Evolutionary conservation across 352 stramenopile species (phyloP).

Genomic region (Elongisporangium senticosum): DNA sequence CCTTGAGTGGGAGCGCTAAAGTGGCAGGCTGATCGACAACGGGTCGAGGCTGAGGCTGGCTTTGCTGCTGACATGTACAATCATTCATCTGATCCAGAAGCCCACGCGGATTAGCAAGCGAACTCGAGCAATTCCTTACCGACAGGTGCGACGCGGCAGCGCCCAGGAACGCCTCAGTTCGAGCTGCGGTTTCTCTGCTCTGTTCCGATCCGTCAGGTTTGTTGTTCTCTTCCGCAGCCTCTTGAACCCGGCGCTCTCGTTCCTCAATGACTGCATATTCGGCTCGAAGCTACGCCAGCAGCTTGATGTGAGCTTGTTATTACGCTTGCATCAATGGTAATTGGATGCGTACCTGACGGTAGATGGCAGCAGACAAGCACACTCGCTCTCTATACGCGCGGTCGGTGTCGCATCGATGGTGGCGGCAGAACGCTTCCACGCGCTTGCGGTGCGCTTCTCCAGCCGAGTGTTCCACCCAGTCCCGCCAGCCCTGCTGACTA

Average conservation of each 20-base stretch:
- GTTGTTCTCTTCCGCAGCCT: neutral
- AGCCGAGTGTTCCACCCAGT: constrained; percentile 35
- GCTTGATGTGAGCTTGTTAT: constrained; percentile 7
- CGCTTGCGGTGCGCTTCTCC: constrained; percentile 23
- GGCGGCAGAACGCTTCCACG: constrained; percentile 46
- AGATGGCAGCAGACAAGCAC: constrained; percentile 17
- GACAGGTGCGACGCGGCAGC: constrained; percentile 33
- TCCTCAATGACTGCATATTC: constrained; percentile 3
- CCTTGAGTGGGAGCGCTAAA: neutral
- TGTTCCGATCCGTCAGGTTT: constrained; percentile 2
- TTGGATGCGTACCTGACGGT: constrained; percentile 18
- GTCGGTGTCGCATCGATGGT: constrained; percentile 47
- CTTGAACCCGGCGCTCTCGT: neutral
- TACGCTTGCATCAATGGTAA: neutral
- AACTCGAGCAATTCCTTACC: constrained; percentile 5
- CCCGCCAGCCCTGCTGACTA: neutral
- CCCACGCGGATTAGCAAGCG: neutral
- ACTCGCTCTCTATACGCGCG: constrained; percentile 30
- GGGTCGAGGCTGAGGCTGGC: neutral
- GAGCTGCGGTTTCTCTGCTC: constrained; percentile 3
- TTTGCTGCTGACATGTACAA: neutral
- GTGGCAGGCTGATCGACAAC: neutral
- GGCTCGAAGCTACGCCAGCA: constrained; percentile 9
- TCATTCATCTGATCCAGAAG: neutral
- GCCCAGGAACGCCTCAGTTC: constrained; percentile 32